A percentile compares a stretch with the other conserved stretches of the same genome.
Conservation (phyloP, 768 basidiomycete genomes). For the Daedalea quercina region DNA sequence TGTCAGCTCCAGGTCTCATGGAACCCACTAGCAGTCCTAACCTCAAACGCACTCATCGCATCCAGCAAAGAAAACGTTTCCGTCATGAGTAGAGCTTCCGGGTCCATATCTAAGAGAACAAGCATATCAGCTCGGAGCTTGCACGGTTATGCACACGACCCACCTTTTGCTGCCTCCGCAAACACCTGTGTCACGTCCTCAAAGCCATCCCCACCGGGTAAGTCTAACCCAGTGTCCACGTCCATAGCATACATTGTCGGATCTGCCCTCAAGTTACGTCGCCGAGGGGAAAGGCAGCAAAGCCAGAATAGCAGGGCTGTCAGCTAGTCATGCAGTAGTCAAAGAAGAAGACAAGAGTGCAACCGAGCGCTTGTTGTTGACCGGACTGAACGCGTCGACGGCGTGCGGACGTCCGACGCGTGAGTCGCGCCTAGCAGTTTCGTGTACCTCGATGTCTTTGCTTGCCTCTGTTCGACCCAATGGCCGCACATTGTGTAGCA, state of each 20-base stretch:
- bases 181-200: conserved; percentile 60
- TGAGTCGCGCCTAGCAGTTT: too few species aligned
- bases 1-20: conserved; percentile 7
- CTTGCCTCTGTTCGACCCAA: too few species aligned
- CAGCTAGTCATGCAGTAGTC: background rate
- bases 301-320: background rate
- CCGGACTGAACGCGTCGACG: too few species aligned
- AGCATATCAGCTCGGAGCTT: too few species aligned
- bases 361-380: too few species aligned
- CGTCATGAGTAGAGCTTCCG: conserved; percentile 57
- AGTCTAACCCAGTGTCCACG: conserved; percentile 14
- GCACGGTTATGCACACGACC: conserved; percentile 1
- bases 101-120: conserved; percentile 47
- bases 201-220: conserved; percentile 58
- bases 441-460: too few species aligned
- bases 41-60: conserved; percentile 93
- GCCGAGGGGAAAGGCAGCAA: background rate
- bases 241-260: background rate
- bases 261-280: background rate
- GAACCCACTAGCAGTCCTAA: conserved; percentile 25
- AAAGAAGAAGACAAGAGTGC: too few species aligned
- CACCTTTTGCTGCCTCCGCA: conserved; percentile 55
- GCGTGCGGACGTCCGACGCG: too few species aligned
- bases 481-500: too few species aligned
- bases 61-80: conserved; percentile 73